A percentile compares a stretch with the other conserved stretches of the same genome.
phyloP scores from a whole-genome alignment of 768 basidiomycete species.

The Xerocomellus chrysenteron region DNA sequence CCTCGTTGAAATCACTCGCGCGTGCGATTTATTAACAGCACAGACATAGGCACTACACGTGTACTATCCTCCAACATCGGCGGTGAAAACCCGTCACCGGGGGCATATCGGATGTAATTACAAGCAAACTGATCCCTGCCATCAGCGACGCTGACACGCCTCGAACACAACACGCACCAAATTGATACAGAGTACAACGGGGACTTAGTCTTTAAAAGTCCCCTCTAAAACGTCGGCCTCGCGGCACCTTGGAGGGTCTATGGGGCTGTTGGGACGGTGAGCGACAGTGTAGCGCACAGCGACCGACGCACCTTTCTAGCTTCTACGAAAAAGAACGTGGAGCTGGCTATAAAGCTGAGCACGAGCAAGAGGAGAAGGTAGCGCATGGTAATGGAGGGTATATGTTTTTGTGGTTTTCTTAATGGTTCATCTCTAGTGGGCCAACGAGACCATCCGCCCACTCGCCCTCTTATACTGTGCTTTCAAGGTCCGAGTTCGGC shows the following conservation, averaged over 20 bases:
- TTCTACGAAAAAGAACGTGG: slow-evolving; percentile 33
- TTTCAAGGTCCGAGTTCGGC: slow-evolving; percentile 23
- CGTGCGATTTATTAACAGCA: slow-evolving; percentile 10
- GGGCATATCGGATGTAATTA: slow-evolving; percentile 12
- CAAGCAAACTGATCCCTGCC: slow-evolving; percentile 3
- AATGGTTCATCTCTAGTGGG: slow-evolving; percentile 32
- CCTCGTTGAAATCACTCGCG: slow-evolving; percentile 26
- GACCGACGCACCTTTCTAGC: slow-evolving; percentile 24
- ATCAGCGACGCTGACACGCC: neutral
- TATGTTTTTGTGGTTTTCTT: slow-evolving; percentile 11
- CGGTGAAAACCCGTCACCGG: too few relatives aligned
- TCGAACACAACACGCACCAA: slow-evolving; percentile 4
- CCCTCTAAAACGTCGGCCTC: slow-evolving; percentile 11
- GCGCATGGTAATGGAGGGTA: slow-evolving; percentile 16
- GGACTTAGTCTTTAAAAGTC: slow-evolving; percentile 31
- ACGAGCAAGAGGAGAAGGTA: slow-evolving; percentile 30
- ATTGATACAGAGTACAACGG: slow-evolving; percentile 24
- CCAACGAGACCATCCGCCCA: slow-evolving; percentile 8
- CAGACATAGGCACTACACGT: slow-evolving; percentile 16
- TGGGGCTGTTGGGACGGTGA: slow-evolving; percentile 21
- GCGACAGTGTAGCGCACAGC: neutral
- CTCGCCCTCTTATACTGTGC: slow-evolving; percentile 24
- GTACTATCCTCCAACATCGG: slow-evolving; percentile 5
- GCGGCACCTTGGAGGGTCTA: slow-evolving; percentile 11
- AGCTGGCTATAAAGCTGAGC: slow-evolving; percentile 28